Conservation (phyloP, 805 yeast species). For the Metschnikowia corniflorae region DNA sequence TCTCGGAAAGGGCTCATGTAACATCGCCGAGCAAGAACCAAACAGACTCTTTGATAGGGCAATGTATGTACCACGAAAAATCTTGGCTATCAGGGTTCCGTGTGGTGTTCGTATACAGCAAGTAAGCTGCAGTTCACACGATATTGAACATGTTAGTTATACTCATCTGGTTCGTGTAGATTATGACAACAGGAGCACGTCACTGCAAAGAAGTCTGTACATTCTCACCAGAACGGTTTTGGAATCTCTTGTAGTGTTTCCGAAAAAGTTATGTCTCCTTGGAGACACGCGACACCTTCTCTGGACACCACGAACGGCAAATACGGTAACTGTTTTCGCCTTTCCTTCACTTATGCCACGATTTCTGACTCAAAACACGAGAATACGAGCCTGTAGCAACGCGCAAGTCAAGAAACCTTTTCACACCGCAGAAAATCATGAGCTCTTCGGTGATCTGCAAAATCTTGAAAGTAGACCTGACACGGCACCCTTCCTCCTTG, state of each 20-base stretch:
- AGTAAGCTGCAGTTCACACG: slow-evolving; percentile 88
- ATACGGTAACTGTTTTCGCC: slow-evolving; percentile 87
- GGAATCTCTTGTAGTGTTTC: slow-evolving; percentile 73
- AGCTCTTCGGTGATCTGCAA: slow-evolving; percentile 90
- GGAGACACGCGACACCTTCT: slow-evolving; percentile 80
- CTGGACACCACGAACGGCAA: slow-evolving; percentile 97
- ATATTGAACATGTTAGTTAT: slow-evolving; percentile 88
- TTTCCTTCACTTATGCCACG: slow-evolving; percentile 28
- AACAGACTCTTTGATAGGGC: slow-evolving; percentile 91
- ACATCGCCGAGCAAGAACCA: slow-evolving; percentile 77
- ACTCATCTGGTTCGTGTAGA: slow-evolving; percentile 92
- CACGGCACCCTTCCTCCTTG: slow-evolving; percentile 97
- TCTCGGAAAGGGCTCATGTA: slow-evolving; percentile 70
- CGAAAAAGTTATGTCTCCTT: slow-evolving; percentile 98
- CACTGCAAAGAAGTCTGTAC: slow-evolving; percentile 96
- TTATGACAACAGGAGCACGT: slow-evolving; percentile 98
- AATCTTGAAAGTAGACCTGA: slow-evolving; percentile 92
- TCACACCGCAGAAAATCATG: slow-evolving; percentile 67
- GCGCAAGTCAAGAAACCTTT: slow-evolving; percentile 90
- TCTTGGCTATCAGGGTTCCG: slow-evolving; percentile 93
- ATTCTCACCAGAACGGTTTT: slow-evolving; percentile 82
- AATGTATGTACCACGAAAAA: slow-evolving; percentile 93
- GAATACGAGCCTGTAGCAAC: slow-evolving; percentile 88
- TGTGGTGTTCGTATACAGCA: slow-evolving; percentile 86
- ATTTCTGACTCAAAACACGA: slow-evolving; percentile 75